Percentiles rank a stretch among this genome's conserved stretches.
phyloP scores from a whole-genome alignment of 176 grass and related monocot genomes.

The Coix lacrymajobi region DNA sequence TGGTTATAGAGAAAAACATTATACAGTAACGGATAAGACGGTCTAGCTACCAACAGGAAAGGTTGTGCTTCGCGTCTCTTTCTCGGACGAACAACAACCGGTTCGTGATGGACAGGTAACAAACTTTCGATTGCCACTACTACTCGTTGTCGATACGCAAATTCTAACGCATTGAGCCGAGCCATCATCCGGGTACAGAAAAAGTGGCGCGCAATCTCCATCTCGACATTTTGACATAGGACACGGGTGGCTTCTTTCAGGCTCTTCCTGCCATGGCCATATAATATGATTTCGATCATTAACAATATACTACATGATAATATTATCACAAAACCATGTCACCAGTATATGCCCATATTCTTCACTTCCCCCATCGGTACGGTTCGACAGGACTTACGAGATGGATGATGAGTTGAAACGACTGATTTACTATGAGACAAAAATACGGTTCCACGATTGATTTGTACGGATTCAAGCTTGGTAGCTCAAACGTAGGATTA shows the following conservation, averaged over 20 bases:
- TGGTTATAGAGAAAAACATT: too few species aligned
- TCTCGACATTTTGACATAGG: background rate
- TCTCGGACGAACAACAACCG: background rate
- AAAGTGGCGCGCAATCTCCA: background rate
- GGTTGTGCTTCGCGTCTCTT: background rate
- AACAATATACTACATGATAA: too few species aligned
- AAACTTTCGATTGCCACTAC: conserved; percentile 4
- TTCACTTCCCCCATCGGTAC: background rate
- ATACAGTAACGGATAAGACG: too few species aligned
- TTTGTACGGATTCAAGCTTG: too few species aligned
- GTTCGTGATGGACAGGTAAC: conserved; percentile 3
- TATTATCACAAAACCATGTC: background rate
- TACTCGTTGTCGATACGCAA: background rate
- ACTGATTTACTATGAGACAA: too few species aligned
- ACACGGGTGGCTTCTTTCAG: background rate
- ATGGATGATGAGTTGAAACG: too few species aligned
- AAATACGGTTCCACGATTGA: too few species aligned
- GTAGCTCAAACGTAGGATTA: too few species aligned
- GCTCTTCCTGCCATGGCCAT: background rate
- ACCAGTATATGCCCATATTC: background rate
- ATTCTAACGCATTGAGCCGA: background rate
- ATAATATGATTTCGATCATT: background rate
- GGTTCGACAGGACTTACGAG: too few species aligned
- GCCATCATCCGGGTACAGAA: background rate
- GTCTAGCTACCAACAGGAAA: too few species aligned